These are phyloP conservation scores for Trametes sp. DNA, from an alignment of 1,284 basidiomycete species.

Conservation along the genomic window DNA sequence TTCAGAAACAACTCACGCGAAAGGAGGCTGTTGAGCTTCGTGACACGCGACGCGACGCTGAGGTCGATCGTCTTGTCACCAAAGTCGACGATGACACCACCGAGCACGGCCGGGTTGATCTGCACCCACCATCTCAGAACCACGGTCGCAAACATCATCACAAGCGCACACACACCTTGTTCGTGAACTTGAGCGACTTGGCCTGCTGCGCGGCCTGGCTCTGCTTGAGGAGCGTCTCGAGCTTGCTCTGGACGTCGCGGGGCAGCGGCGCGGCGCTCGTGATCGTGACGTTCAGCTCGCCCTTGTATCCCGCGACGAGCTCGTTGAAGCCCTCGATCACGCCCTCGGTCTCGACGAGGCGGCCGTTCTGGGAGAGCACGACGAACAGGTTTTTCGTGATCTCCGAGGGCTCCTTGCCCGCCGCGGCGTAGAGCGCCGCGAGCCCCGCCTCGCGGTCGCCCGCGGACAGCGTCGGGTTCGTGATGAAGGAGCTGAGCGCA, in stretches of 20 bases:
- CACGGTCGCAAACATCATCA: background rate
- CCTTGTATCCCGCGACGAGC: conserved; percentile 90
- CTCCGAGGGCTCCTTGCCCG: conserved; percentile 82
- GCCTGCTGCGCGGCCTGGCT: conserved; percentile 84
- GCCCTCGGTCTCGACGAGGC: conserved; percentile 83
- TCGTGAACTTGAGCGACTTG: conserved; percentile 86
- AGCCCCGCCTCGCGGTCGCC: conserved; percentile 81
- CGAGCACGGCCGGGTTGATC: conserved; percentile 89
- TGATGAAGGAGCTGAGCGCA: conserved; percentile 75
- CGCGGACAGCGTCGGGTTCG: conserved; percentile 89
- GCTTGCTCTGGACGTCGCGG: conserved; percentile 73
- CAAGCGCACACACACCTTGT: conserved; percentile 69
- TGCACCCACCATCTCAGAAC: conserved; percentile 40
- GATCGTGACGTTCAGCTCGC: conserved; percentile 93
- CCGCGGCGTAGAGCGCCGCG: conserved; percentile 65
- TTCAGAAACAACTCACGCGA: conserved; percentile 59
- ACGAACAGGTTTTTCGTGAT: conserved; percentile 93
- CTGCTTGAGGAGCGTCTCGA: conserved; percentile 87
- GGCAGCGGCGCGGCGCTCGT: conserved; percentile 87
- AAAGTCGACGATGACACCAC: conserved; percentile 95
- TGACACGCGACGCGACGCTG: conserved; percentile 92
- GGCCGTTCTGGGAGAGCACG: conserved; percentile 94
- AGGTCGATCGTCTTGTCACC: conserved; percentile 98
- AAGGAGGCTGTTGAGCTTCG: conserved; percentile 91
- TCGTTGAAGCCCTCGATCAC: conserved; percentile 94